phyloP scores from a whole-genome alignment of 257 asterid species.

The Nicotiana noctiflora region DNA sequence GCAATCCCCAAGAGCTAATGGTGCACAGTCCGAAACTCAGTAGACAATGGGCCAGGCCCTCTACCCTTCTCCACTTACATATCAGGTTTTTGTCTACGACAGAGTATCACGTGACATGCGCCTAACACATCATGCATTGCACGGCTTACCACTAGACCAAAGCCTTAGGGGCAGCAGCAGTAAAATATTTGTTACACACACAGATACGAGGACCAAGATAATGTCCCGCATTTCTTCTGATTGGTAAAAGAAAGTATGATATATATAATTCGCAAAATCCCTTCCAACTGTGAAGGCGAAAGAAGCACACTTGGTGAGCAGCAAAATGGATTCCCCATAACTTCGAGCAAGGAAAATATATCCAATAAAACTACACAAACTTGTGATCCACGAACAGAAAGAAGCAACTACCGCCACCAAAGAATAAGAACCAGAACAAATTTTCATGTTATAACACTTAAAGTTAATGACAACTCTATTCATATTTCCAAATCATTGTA shows the following conservation, averaged over 20 bases:
- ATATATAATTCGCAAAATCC: neutral
- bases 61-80: neutral
- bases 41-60: neutral
- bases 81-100: neutral
- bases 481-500: neutral
- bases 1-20: neutral
- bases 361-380: neutral
- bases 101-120: neutral
- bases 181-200: neutral
- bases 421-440: slow-evolving; percentile 2
- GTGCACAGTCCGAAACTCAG: neutral
- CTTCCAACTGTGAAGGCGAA: neutral
- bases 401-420: neutral
- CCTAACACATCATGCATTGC: neutral
- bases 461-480: neutral
- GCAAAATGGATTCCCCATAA: neutral
- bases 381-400: slow-evolving; percentile 5
- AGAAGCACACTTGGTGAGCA: neutral
- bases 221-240: neutral
- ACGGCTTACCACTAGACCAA: neutral
- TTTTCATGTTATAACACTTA: neutral
- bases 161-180: neutral
- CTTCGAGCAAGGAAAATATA: neutral
- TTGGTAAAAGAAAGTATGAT: neutral
- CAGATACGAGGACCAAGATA: neutral